phyloP scores from a whole-genome alignment of 352 stramenopile genomes.

The Globisporangium uncinulatum region DNA sequence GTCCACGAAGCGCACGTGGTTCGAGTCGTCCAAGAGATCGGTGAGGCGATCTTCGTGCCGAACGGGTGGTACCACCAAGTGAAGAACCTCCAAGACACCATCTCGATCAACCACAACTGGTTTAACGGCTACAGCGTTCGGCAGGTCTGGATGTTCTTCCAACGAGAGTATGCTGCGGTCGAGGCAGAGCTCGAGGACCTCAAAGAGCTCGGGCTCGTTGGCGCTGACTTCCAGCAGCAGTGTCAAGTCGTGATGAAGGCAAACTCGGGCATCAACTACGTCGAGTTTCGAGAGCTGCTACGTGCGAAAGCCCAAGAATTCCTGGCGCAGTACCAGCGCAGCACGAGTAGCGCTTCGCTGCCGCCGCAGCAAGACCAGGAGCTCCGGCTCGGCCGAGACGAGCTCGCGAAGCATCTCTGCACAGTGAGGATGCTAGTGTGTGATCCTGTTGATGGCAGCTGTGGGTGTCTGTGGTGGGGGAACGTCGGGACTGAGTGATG shows the following conservation, averaged over 20 bases:
- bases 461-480: neutral
- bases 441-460: neutral
- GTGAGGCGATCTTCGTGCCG: conserved; percentile 94
- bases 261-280: conserved; percentile 75
- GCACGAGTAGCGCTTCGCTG: neutral
- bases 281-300: conserved; percentile 57
- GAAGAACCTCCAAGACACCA: conserved; percentile 88
- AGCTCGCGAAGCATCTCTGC: neutral
- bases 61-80: conserved; percentile 96
- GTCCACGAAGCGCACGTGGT: conserved; percentile 39
- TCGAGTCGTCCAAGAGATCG: conserved; percentile 51
- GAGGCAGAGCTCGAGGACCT: conserved; percentile 55
- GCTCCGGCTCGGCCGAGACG: neutral
- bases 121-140: conserved; percentile 86
- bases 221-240: conserved; percentile 50
- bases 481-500: neutral
- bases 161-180: conserved; percentile 50
- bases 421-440: neutral
- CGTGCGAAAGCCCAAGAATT: conserved; percentile 40
- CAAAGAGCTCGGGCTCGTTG: conserved; percentile 52
- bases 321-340: neutral
- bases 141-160: conserved; percentile 69
- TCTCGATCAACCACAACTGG: conserved; percentile 98
- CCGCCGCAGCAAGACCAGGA: neutral
- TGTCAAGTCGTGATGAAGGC: conserved; percentile 73